These are phyloP conservation scores for Penicillium frequentans DNA, from an alignment of 2,329 filamentous ascomycete genomes.

Conservation along the genomic window DNA sequence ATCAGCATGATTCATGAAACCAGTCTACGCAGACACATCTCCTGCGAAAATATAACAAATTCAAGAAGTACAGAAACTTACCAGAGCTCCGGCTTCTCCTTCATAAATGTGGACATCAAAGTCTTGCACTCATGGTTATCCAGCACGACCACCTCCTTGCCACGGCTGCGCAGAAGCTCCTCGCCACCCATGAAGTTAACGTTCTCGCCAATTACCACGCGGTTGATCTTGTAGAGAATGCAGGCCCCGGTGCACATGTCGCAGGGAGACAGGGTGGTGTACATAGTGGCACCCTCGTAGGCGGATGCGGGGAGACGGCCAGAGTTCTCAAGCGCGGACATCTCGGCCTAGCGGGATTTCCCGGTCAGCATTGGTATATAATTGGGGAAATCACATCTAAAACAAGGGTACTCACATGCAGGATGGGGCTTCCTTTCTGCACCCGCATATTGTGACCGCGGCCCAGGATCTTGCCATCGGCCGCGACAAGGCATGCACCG, in stretches of 20 bases:
- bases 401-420: slow-evolving; percentile 58
- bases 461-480: slow-evolving; percentile 69
- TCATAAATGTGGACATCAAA: slow-evolving; percentile 72
- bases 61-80: slow-evolving; percentile 38
- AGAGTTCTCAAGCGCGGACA: slow-evolving; percentile 71
- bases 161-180: slow-evolving; percentile 64
- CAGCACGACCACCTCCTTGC: slow-evolving; percentile 72
- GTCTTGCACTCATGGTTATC: slow-evolving; percentile 64
- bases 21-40: background rate
- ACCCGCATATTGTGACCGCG: slow-evolving; percentile 74
- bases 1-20: slow-evolving; percentile 13
- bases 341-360: slow-evolving; percentile 61
- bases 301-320: slow-evolving; percentile 68
- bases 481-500: slow-evolving; percentile 64
- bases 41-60: background rate
- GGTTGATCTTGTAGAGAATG: slow-evolving; percentile 70
- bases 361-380: background rate
- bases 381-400: background rate
- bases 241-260: slow-evolving; percentile 82
- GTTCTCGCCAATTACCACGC: slow-evolving; percentile 78
- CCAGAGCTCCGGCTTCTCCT: slow-evolving; percentile 71
- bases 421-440: slow-evolving; percentile 68
- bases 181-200: slow-evolving; percentile 73
- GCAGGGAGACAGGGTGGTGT: slow-evolving; percentile 76
- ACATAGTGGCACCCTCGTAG: slow-evolving; percentile 76